These are phyloP conservation scores for Nemophila menziesii DNA, from an alignment of 257 asterid species.

Conservation along the genomic window DNA sequence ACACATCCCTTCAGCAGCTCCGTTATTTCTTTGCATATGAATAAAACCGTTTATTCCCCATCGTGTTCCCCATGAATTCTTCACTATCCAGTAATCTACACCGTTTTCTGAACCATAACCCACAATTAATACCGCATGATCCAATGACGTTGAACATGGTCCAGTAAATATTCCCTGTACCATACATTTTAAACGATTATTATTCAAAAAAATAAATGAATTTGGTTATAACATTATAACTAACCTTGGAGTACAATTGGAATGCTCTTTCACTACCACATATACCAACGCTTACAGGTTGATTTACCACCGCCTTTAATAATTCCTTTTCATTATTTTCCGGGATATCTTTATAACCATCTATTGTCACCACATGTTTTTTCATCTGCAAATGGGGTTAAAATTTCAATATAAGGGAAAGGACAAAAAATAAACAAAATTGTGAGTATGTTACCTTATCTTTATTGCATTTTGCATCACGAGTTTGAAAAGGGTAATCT, in stretches of 20 bases:
- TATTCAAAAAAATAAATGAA: background rate
- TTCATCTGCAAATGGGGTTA: slow-evolving; percentile 37
- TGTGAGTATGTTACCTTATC: slow-evolving; percentile 35
- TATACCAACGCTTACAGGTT: slow-evolving; percentile 92
- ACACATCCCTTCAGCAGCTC: slow-evolving; percentile 49
- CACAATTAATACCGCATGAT: slow-evolving; percentile 83
- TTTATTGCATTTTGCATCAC: slow-evolving; percentile 47
- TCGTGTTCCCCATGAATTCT: slow-evolving; percentile 84
- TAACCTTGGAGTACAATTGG: slow-evolving; percentile 72
- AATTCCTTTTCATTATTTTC: slow-evolving; percentile 52
- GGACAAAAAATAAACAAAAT: background rate
- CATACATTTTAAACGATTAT: slow-evolving; percentile 2
- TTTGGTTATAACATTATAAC: slow-evolving; percentile 8
- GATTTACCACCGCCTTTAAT: slow-evolving; percentile 61
- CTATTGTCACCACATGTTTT: slow-evolving; percentile 66
- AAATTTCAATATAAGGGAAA: background rate
- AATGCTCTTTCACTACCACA: slow-evolving; percentile 68
- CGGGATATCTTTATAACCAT: slow-evolving; percentile 60
- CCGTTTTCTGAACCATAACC: slow-evolving; percentile 78
- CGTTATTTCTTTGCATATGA: slow-evolving; percentile 47
- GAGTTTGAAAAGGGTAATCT: slow-evolving; percentile 63
- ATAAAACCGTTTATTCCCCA: slow-evolving; percentile 91
- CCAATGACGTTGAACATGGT: slow-evolving; percentile 72
- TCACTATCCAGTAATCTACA: slow-evolving; percentile 75
- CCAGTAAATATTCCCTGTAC: slow-evolving; percentile 80